These are phyloP conservation scores for Mallotus japonicus DNA, from an alignment of 441 rosid genomes.

Conservation along the genomic window DNA sequence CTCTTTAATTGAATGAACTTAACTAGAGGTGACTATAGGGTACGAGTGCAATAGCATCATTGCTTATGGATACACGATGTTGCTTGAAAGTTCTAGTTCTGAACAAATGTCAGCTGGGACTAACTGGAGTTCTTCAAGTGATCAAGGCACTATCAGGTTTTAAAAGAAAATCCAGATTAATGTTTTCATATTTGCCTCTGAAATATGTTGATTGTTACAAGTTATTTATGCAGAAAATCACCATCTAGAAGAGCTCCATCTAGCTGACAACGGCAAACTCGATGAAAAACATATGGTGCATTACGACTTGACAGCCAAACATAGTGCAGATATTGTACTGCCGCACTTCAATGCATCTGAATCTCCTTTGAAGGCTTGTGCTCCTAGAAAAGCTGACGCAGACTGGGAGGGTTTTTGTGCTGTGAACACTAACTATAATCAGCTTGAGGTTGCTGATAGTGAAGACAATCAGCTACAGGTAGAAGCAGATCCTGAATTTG, in stretches of 20 bases:
- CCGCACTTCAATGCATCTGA: constrained; percentile 25
- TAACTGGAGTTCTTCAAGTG: constrained; percentile 60
- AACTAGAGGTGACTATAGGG: constrained; percentile 53
- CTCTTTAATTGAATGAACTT: constrained; percentile 12
- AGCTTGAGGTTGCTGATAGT: constrained; percentile 86
- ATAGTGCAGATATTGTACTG: constrained; percentile 25
- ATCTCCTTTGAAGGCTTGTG: constrained; percentile 22
- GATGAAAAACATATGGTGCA: constrained; percentile 29
- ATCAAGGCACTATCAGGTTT: constrained; percentile 75
- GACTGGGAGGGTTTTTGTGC: constrained; percentile 35
- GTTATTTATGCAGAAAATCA: constrained; percentile 50
- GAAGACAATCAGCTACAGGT: constrained; percentile 50
- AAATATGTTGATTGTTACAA: neutral
- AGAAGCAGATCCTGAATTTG: constrained; percentile 39
- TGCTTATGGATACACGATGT: constrained; percentile 62
- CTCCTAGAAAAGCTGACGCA: constrained; percentile 16
- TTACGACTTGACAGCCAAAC: constrained; percentile 16
- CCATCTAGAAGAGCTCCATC: constrained; percentile 70
- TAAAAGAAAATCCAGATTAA: constrained; percentile 12
- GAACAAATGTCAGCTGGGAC: constrained; percentile 75
- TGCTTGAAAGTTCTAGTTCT: constrained; percentile 57
- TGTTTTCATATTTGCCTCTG: neutral
- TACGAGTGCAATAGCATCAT: constrained; percentile 45
- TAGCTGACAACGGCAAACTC: constrained; percentile 51
- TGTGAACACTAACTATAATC: constrained; percentile 35